Evolutionary conservation across 768 basidiomycete species (phyloP).

Genomic region (Serpula lacrymans): DNA sequence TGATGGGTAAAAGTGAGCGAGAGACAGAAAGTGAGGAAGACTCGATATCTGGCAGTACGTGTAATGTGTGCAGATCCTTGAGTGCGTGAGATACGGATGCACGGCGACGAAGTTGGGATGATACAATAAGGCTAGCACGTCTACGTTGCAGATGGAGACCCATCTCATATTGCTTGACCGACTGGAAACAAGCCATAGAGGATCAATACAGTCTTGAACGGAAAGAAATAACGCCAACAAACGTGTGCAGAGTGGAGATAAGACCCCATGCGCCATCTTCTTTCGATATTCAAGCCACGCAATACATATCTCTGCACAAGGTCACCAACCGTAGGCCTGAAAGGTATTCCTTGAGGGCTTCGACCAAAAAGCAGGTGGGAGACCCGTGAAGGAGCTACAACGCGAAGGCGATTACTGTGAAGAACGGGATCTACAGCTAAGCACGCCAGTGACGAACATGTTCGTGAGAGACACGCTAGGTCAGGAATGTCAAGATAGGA

Average conservation of each 20-base stretch:
- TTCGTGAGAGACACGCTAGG: constrained; percentile 49
- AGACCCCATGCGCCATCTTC: constrained; percentile 60
- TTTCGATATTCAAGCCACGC: constrained; percentile 61
- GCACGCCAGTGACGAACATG: constrained; percentile 42
- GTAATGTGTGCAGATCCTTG: constrained; percentile 43
- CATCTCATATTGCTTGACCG: constrained; percentile 64
- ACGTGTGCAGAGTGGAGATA: constrained; percentile 66
- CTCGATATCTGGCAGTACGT: constrained; percentile 62
- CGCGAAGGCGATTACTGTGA: constrained; percentile 55
- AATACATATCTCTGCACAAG: constrained; percentile 70
- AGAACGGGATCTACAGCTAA: constrained; percentile 62
- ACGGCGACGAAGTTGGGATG: constrained; percentile 52
- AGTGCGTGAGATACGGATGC: constrained; percentile 35
- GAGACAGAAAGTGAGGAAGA: constrained; percentile 54
- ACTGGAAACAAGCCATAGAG: constrained; percentile 36
- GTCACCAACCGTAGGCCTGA: constrained; percentile 65
- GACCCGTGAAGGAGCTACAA: constrained; percentile 66
- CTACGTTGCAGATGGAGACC: constrained; percentile 50
- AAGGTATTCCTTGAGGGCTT: constrained; percentile 48
- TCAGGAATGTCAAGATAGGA: constrained; percentile 75
- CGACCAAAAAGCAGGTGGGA: constrained; percentile 61
- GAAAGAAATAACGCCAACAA: constrained; percentile 20
- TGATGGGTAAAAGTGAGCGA: constrained; percentile 57
- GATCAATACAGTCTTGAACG: not conserved
- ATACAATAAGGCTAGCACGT: constrained; percentile 50